Evolutionary conservation across 768 basidiomycete genomes (phyloP), one percentile per base, ranked within the genome.

Genomic region (Pisolithus orientalis): DNA sequence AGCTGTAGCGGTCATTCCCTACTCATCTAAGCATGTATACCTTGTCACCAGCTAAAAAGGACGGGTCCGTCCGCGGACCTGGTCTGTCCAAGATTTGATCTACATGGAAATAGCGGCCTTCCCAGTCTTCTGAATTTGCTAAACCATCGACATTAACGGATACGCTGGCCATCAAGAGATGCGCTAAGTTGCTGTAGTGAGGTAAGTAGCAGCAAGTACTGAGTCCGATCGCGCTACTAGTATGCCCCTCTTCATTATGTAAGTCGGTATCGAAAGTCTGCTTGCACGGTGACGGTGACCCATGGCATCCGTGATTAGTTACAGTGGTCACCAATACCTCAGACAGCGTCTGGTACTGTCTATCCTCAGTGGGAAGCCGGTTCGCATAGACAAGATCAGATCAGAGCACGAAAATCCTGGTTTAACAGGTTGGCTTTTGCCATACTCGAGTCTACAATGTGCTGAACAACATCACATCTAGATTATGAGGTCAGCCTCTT

Each of bases 321-420:
- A 85, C 70, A 87, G 79, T 54, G 89, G 92, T 0, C 92, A 95
- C 66, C 79, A 85, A 50, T 79, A 89, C 71, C 74, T 99, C 29
- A 79, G 95, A 17, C 82, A 86, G 55, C 85, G 94, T 28, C 74
- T 98, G 4, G 86, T 94, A 0, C 76, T 98, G n/a, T 90, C 90
- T 0, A 77, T 98, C 17, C 76, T 98, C 37, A 93, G 90, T 46
- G 92, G 94, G 48, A 90, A 87, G 60, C 73, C 85, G 39, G 80
- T 95, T 4, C 79, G 83, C 51, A 87, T 98, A 39, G 85, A 93
- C 62, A 85, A 82, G 58, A 96, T 99, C 53, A 84, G 96, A 27
- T 74, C 90, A 1, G 84, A 92, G 31, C 94, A 97, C 70, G 93
- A 93, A 62, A 88, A 98, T 66, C 94, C 95, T 25, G 96, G 96